Conservation (phyloP, 352 stramenopile genomes). For the Blastocystis sp. region DNA sequence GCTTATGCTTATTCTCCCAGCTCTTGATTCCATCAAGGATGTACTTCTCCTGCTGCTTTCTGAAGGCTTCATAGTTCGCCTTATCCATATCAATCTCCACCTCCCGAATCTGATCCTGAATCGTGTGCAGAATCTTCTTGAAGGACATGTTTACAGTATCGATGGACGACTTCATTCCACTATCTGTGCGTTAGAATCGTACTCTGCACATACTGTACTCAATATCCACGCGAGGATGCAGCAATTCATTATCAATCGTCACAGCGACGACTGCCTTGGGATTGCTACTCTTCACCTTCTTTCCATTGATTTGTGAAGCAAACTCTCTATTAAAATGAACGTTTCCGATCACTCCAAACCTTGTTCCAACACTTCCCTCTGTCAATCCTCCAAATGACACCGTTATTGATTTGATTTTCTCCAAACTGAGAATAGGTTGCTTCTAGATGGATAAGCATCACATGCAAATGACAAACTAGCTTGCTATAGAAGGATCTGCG, state of each 20-base stretch:
- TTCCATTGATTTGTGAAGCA: not conserved
- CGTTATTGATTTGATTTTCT: not conserved
- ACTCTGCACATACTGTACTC: not conserved
- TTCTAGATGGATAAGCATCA: not conserved
- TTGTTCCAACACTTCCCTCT: not conserved
- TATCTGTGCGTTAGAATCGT: not conserved
- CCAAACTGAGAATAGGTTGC: not conserved
- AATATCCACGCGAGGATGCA: not conserved
- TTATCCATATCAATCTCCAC: not conserved
- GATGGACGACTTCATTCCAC: not conserved
- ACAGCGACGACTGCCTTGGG: not conserved
- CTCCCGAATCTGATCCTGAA: not conserved
- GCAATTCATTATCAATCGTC: not conserved
- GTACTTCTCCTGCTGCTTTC: not conserved
- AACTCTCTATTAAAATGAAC: not conserved
- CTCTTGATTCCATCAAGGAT: not conserved
- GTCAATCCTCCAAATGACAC: not conserved
- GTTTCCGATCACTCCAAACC: not conserved
- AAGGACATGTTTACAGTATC: not conserved
- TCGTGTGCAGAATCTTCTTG: conserved; percentile 16
- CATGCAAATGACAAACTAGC: not conserved
- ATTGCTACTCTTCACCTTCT: not conserved
- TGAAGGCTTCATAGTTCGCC: not conserved
- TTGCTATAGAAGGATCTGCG: not conserved
- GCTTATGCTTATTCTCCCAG: not conserved